These are phyloP conservation scores for Haplosporangium sp. DNA, from an alignment of 371 early-diverging fungal genomes.

Conservation along the genomic window DNA sequence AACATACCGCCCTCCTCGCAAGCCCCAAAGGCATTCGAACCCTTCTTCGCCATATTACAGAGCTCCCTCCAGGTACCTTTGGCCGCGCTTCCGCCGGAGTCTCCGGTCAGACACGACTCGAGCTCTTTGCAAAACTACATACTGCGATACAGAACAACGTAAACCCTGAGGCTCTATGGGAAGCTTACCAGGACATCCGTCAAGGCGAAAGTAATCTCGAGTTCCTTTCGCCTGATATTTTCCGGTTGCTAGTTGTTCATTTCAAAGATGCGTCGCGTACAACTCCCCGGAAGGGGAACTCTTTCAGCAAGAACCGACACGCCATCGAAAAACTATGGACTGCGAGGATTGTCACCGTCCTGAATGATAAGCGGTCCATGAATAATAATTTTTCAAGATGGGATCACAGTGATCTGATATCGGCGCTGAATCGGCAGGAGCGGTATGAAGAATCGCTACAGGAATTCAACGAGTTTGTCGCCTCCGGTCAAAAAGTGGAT, in stretches of 20 bases:
- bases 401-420: conserved; percentile 48
- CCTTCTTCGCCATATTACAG: conserved; percentile 22
- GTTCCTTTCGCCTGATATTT: conserved; percentile 20
- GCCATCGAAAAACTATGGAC: conserved; percentile 13
- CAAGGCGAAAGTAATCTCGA: conserved; percentile 4
- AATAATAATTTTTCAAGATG: conserved; percentile 8
- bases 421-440: conserved; percentile 28
- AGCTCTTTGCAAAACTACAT: conserved; percentile 17
- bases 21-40: background rate
- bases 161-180: conserved; percentile 32
- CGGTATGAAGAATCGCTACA: conserved; percentile 36
- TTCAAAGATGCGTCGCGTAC: conserved; percentile 23
- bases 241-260: conserved; percentile 23
- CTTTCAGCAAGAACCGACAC: background rate
- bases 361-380: conserved; percentile 32
- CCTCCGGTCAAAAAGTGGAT: background rate
- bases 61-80: conserved; percentile 4
- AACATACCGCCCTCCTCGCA: background rate
- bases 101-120: conserved; percentile 9
- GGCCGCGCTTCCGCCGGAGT: background rate
- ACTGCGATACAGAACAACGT: conserved; percentile 21
- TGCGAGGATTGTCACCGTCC: conserved; percentile 35
- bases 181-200: conserved; percentile 27
- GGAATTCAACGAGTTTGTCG: conserved; percentile 19
- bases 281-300: background rate